Percentiles rank a stretch among this genome's conserved stretches.
phyloP scores from a whole-genome alignment of 176 grass and related monocot species.

The Guadua angustifolia region DNA sequence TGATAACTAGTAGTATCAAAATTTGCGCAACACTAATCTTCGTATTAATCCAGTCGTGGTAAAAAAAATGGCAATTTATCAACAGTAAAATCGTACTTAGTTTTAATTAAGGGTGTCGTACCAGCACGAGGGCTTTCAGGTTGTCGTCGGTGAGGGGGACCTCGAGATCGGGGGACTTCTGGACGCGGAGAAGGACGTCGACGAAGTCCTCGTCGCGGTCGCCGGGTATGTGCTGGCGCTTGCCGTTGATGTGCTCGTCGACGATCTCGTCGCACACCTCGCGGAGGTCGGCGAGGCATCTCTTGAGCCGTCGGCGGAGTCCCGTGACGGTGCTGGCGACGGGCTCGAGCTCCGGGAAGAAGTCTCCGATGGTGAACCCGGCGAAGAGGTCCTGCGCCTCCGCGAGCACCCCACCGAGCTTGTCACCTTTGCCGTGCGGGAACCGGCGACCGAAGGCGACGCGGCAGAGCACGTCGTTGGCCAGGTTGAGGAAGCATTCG shows the following conservation, averaged over 20 bases:
- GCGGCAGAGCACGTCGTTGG: constrained; percentile 55
- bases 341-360: constrained; percentile 51
- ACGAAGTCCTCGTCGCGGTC: constrained; percentile 49
- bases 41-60: not conserved
- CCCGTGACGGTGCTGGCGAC: constrained; percentile 29
- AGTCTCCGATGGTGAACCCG: constrained; percentile 44
- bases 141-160: constrained; percentile 51
- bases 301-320: constrained; percentile 38
- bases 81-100: not conserved
- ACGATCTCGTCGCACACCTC: constrained; percentile 47
- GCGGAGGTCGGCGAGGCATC: constrained; percentile 42
- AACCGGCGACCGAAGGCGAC: constrained; percentile 48
- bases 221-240: not conserved
- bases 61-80: not conserved
- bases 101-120: not conserved
- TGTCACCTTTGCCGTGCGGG: not conserved
- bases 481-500: constrained; percentile 42
- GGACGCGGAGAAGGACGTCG: constrained; percentile 49
- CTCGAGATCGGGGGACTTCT: constrained; percentile 51
- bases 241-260: constrained; percentile 39
- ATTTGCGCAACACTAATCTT: not conserved
- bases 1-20: too few species aligned
- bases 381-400: constrained; percentile 47
- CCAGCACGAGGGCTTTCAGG: constrained; percentile 51
- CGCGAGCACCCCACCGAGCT: constrained; percentile 42